A percentile compares a stretch with the other conserved stretches of the same genome.
phyloP scores from a whole-genome alignment of 257 asterid genomes.

The Solanum habrochaites region DNA sequence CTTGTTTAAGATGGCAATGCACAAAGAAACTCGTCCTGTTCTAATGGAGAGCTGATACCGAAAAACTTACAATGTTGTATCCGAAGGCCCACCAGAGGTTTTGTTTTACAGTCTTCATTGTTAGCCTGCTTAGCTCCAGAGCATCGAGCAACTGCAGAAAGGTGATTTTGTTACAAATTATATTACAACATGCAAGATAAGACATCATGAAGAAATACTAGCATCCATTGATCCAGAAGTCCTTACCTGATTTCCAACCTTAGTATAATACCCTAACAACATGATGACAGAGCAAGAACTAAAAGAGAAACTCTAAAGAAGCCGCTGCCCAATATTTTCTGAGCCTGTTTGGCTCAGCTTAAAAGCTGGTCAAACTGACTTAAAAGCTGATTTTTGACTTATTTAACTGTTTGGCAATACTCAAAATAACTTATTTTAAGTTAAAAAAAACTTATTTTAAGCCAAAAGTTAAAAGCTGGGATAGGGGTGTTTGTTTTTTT shows the following conservation, averaged over 20 bases:
- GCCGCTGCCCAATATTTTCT: background rate
- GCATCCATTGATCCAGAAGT: background rate
- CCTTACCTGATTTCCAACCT: background rate
- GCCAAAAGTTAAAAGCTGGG: no score
- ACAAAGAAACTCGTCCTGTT: background rate
- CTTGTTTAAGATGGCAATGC: background rate
- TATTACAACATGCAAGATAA: background rate
- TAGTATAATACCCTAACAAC: background rate
- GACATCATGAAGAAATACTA: background rate
- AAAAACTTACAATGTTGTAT: slow-evolving; percentile 77
- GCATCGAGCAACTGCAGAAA: slow-evolving; percentile 81
- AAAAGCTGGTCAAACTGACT: no score
- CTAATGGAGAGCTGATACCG: background rate
- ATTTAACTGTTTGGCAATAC: no score
- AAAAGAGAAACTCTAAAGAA: background rate
- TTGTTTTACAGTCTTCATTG: slow-evolving; percentile 96
- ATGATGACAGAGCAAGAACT: background rate
- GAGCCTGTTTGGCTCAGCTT: no score
- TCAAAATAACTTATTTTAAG: no score
- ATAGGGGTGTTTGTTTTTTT: no score
- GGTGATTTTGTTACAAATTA: background rate
- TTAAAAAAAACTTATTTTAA: no score
- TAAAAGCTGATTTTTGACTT: no score
- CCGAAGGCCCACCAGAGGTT: slow-evolving; percentile 99
- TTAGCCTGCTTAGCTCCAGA: slow-evolving; percentile 86